phyloP scores from a whole-genome alignment of 441 rosid genomes.

The Croton laevigatus region DNA sequence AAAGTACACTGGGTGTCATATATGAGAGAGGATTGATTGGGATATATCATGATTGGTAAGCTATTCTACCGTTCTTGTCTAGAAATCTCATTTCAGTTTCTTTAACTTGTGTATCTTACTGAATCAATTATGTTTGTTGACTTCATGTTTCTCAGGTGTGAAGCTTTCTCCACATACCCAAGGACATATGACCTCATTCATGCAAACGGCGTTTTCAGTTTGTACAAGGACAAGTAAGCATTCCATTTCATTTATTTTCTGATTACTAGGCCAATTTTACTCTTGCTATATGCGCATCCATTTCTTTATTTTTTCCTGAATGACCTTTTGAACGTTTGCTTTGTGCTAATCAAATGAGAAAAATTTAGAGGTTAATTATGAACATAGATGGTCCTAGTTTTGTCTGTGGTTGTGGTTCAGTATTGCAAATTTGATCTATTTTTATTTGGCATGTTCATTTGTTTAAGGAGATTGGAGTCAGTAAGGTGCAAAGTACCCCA shows the following conservation, averaged over 20 bases:
- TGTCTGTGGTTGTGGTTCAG: neutral
- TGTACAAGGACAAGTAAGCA: conserved; percentile 67
- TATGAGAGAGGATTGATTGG: conserved; percentile 93
- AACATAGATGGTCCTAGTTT: neutral
- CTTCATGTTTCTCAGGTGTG: conserved; percentile 61
- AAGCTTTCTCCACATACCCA: conserved; percentile 94
- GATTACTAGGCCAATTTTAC: neutral
- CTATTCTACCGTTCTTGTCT: conserved; percentile 3
- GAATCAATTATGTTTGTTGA: neutral
- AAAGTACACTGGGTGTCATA: conserved; percentile 72
- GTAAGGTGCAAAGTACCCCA: too few species aligned
- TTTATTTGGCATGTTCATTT: neutral
- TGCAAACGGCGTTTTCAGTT: conserved; percentile 75
- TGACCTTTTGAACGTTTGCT: neutral
- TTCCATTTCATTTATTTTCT: conserved; percentile 8
- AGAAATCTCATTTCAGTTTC: neutral
- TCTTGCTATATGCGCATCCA: neutral
- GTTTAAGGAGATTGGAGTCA: too few species aligned
- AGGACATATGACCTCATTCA: conserved; percentile 92
- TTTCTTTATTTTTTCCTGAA: neutral
- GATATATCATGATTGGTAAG: conserved; percentile 93
- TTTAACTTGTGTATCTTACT: neutral
- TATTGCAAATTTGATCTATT: neutral
- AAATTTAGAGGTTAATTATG: neutral
- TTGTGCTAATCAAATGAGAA: too few species aligned